phyloP scores from a whole-genome alignment of 2,329 filamentous ascomycete genomes.

The Huntiella omanensis region DNA sequence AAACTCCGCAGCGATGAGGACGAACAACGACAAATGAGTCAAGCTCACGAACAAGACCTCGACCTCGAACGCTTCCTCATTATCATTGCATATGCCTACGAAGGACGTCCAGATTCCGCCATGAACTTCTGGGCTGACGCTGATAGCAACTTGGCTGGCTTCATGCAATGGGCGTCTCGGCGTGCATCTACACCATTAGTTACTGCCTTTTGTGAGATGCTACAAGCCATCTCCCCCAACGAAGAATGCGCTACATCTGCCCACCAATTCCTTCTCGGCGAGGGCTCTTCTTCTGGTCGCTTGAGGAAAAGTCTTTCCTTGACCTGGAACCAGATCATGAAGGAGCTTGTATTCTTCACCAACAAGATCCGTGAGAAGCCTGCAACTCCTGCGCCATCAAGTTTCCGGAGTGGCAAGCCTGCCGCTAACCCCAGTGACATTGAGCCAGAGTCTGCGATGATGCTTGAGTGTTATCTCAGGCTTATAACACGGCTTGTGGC shows the following conservation, averaged over 20 bases:
- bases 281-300: conserved; percentile 52
- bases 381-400: conserved; percentile 20
- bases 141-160: conserved; percentile 84
- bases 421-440: conserved; percentile 51
- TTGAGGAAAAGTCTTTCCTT: conserved; percentile 68
- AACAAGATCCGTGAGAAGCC: conserved; percentile 59
- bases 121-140: conserved; percentile 82
- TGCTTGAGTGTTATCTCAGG: conserved; percentile 86
- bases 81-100: conserved; percentile 80
- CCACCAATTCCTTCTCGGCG: conserved; percentile 78
- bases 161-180: conserved; percentile 91
- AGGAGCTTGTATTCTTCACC: conserved; percentile 71
- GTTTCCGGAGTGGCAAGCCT: conserved; percentile 40
- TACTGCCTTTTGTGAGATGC: conserved; percentile 90
- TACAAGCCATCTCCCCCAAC: conserved; percentile 71
- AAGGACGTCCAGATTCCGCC: conserved; percentile 66
- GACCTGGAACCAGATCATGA: conserved; percentile 85
- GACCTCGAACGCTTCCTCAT: conserved; percentile 81
- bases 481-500: conserved; percentile 66
- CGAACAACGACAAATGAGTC: conserved; percentile 55
- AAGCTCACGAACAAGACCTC: conserved; percentile 45
- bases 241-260: conserved; percentile 67
- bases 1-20: conserved; percentile 78
- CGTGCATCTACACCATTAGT: conserved; percentile 90
- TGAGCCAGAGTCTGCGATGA: conserved; percentile 86